Evolutionary conservation across 805 yeast species (phyloP).

Genomic region (Priceomyces castillae): DNA sequence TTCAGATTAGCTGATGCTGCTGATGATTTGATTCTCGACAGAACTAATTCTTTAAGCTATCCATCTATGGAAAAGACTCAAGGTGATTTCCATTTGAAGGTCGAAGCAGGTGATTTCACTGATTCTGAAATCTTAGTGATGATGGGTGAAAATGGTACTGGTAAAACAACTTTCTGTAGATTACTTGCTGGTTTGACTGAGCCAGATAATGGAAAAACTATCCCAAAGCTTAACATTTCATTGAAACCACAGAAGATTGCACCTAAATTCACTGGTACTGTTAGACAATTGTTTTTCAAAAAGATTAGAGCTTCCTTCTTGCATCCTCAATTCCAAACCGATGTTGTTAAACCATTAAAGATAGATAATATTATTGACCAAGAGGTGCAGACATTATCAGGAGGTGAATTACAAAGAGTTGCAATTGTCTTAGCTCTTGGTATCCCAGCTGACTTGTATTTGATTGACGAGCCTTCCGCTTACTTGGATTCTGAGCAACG

Average conservation of each 20-base stretch:
- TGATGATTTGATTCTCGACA: slow-evolving; percentile 72
- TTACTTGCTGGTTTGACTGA: slow-evolving; percentile 88
- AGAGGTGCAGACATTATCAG: slow-evolving; percentile 95
- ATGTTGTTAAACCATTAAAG: slow-evolving; percentile 91
- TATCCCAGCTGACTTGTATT: slow-evolving; percentile 90
- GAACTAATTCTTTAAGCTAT: slow-evolving; percentile 71
- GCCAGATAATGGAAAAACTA: slow-evolving; percentile 76
- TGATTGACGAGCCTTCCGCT: slow-evolving; percentile 98
- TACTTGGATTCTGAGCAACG: slow-evolving; percentile 99
- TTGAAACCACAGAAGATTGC: slow-evolving; percentile 99
- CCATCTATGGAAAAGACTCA: slow-evolving; percentile 87
- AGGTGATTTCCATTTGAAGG: slow-evolving; percentile 88
- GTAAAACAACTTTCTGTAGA: slow-evolving; percentile 97
- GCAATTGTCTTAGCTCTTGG: slow-evolving; percentile 96
- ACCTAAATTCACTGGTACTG: slow-evolving; percentile 98
- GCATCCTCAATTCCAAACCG: slow-evolving; percentile 97
- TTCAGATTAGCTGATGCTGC: slow-evolving; percentile 89
- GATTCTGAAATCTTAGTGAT: slow-evolving; percentile 96
- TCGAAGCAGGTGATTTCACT: slow-evolving; percentile 86
- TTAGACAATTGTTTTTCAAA: slow-evolving; percentile 94
- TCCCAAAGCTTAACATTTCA: slow-evolving; percentile 87
- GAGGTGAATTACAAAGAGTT: slow-evolving; percentile 99
- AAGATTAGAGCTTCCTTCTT: slow-evolving; percentile 92
- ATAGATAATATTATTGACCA: slow-evolving; percentile 95
- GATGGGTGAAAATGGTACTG: slow-evolving; percentile 99